Evolutionary conservation across 371 early-diverging fungal genomes (phyloP), one percentile per base, ranked within the genome.

Genomic region (Lichtheimia ornata): DNA sequence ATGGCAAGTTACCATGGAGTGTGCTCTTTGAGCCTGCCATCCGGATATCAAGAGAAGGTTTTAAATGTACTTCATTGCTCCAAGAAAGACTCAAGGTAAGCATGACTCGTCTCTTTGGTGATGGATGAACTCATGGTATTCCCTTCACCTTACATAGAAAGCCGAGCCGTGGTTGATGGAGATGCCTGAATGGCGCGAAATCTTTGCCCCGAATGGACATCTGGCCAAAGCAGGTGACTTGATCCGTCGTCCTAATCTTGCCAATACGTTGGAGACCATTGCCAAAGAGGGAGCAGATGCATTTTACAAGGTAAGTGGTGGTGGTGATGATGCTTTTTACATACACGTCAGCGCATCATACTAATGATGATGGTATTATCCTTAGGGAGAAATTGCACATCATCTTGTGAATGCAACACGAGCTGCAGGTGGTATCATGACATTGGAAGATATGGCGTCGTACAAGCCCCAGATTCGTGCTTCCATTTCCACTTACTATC

Each of bases 1-100:
- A 88, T 63, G 98, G 98, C 5, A 90, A 84, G 62, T 74, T 97
- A 11, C 80, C 90, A 0, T 99, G 99, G 99, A 64, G 72, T 6
- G 66, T 83, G 2, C 75, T 99, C 18, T 90, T 99, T 74, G 82
- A 73, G 57, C 94, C 96, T 5, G 79, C 94, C 0, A 90, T 98
- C 44, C 73, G 78, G 35, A 69, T 99, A 41, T 87, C 93, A 7
- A 72, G 88, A 28, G 73, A 94, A 22, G 98, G 98, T 0, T 97
- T 94, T 75, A 61, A 64, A 11, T 88, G 91, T 7, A 80, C 82
- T 0, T 1, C 62, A 61, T 22, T 71, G 79, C 69, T 73, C 93
- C 57, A 89, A 76, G n/a, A 62, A 67, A n/a, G 74, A 86, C 43
- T 69, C 89, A 52, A 59, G 63, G 69, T 71, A 76, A 79, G 24